These are phyloP conservation scores for Cyberlindnera mycetangii DNA, from an alignment of 805 yeast species.

Conservation along the genomic window DNA sequence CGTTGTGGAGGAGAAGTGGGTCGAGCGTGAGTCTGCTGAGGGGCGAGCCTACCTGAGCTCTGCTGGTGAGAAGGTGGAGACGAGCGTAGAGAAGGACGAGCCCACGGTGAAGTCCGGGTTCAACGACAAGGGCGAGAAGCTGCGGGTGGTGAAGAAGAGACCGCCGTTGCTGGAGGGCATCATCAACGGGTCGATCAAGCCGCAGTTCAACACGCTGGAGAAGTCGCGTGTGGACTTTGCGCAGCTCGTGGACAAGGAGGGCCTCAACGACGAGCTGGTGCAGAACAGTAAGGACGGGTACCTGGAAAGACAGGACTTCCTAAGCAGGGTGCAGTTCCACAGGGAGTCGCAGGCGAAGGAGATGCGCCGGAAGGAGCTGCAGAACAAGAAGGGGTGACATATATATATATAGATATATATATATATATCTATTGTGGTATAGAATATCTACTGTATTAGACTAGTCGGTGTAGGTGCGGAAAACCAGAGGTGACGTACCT, in stretches of 20 bases:
- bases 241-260: conserved; percentile 82
- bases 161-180: conserved; percentile 77
- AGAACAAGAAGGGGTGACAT: conserved; percentile 19
- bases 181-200: conserved; percentile 61
- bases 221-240: conserved; percentile 96
- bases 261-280: conserved; percentile 77
- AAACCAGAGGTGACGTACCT: no score
- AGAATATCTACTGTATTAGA: no score
- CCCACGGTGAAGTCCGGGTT: conserved; percentile 14
- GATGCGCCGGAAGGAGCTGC: conserved; percentile 34
- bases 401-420: background rate
- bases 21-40: conserved; percentile 76
- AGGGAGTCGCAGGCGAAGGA: conserved; percentile 38
- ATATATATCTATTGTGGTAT: background rate
- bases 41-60: conserved; percentile 77
- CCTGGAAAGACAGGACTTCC: conserved; percentile 86
- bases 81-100: conserved; percentile 13
- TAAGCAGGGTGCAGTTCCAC: conserved; percentile 61
- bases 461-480: no score
- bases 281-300: conserved; percentile 87
- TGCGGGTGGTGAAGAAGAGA: conserved; percentile 62
- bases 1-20: conserved; percentile 73
- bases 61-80: conserved; percentile 34
- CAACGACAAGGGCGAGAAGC: conserved; percentile 32
- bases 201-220: conserved; percentile 86